phyloP scores from a whole-genome alignment of 805 yeast genomes.

The Yarrowia sp. region DNA sequence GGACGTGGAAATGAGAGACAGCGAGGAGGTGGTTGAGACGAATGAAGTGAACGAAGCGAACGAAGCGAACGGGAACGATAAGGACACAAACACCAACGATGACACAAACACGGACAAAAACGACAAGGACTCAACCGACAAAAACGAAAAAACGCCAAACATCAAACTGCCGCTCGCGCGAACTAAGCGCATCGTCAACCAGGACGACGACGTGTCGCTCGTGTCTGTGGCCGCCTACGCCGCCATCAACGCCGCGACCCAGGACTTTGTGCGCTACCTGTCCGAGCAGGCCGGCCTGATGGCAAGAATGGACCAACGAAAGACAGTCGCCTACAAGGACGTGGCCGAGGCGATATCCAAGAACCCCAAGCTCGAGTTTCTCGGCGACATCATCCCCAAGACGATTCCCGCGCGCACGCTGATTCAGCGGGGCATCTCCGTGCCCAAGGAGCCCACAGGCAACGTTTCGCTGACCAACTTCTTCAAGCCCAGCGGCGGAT shows the following conservation, averaged over 20 bases:
- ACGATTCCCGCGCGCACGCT: neutral
- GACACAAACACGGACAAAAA: neutral
- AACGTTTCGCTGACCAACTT: slow-evolving; percentile 10
- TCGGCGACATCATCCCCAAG: slow-evolving; percentile 36
- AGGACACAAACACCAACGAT: neutral
- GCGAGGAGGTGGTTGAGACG: slow-evolving; percentile 4
- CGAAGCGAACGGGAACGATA: neutral
- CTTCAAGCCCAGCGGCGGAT: slow-evolving; percentile 4
- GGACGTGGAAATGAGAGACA: slow-evolving; percentile 24
- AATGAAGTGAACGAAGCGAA: neutral
- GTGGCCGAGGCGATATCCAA: slow-evolving; percentile 60
- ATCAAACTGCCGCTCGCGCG: slow-evolving; percentile 57
- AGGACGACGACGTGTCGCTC: slow-evolving; percentile 69
- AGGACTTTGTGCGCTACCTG: slow-evolving; percentile 65
- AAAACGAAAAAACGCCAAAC: neutral
- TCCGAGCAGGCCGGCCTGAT: slow-evolving; percentile 66
- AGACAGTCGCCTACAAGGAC: slow-evolving; percentile 68
- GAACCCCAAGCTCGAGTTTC: slow-evolving; percentile 60
- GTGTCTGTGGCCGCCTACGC: slow-evolving; percentile 72
- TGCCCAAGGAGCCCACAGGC: slow-evolving; percentile 22
- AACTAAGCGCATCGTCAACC: slow-evolving; percentile 67
- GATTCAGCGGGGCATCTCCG: neutral
- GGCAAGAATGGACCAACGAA: slow-evolving; percentile 64
- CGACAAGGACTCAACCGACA: neutral
- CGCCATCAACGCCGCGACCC: slow-evolving; percentile 70